Evolutionary conservation across 2,329 filamentous ascomycete species (phyloP), one percentile per base, ranked within the genome.

Genomic region (Aspergillus pseudotamarii): DNA sequence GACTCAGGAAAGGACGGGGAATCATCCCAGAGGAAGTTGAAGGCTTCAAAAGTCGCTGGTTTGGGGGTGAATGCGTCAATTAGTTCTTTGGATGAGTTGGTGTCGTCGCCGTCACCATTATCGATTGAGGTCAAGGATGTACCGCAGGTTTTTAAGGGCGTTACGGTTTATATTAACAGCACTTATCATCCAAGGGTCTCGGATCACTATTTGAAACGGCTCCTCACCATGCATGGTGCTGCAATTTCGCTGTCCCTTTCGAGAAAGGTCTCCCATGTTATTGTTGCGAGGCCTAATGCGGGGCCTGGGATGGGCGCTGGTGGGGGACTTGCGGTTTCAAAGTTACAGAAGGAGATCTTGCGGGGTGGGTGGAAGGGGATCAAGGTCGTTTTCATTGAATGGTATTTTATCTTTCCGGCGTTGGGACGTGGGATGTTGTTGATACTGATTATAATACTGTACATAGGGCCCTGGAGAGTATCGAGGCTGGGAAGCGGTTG

Each of bases 121-220:
- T 26, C n/a, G 5, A 38, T 4, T 6, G n/a, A 34, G 14, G 5
- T n/a, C 11, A 61, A 56, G 56, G 38, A 54, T 53, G 60, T 60
- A 63, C 66, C 75, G 70, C 68, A 72, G n/a, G 85, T 96, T 59
- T 94, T 97, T 74, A 79, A 86, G 51, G 87, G 88, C 19, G 84
- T 93, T 26, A 89, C 87, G 58, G 85, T 97, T 70, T 95, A 94
- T 79, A 86, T 97, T 77, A 97, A 97, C 77, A 93, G 93, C 64
- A 94, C 91, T 68, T 96, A 93, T 2, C 85, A 89, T 64, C 93
- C 94, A 1, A 78, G 88, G 28, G 86, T 97, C 65, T 96, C 92
- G 16, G 94, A 97, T 76, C 91, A 96, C 80, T 91, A 87, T 74
- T 85, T 97, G 62, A 96, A 95, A 81, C 88, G 89, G 60, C 77